These are phyloP conservation scores for Globisporangium abappressorium DNA, from an alignment of 352 stramenopile genomes.

Conservation along the genomic window DNA sequence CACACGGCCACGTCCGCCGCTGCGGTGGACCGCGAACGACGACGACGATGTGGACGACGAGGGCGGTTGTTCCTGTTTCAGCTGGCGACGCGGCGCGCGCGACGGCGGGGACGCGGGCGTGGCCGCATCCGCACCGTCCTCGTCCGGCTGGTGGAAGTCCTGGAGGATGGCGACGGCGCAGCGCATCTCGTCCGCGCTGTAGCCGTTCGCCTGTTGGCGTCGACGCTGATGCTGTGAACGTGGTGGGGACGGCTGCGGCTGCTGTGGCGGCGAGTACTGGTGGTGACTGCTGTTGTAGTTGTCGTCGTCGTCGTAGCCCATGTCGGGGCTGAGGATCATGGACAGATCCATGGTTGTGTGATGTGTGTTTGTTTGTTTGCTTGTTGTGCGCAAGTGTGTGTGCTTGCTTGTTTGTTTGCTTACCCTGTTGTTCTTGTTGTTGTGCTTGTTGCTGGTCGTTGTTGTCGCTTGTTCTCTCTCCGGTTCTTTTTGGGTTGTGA, in stretches of 20 bases:
- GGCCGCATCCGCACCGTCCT: not conserved
- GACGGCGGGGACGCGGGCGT: not conserved
- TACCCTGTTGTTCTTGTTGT: not conserved
- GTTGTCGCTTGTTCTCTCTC: slow-evolving; percentile 9
- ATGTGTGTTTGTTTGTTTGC: slow-evolving; percentile 8
- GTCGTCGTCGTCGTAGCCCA: slow-evolving; percentile 28
- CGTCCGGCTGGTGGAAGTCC: slow-evolving; percentile 43
- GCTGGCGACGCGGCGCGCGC: not conserved
- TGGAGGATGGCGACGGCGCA: slow-evolving; percentile 63
- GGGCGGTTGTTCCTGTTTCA: not conserved
- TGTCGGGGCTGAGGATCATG: slow-evolving; percentile 44
- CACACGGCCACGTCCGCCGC: not conserved
- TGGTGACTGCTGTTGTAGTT: slow-evolving; percentile 7
- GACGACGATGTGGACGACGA: not conserved
- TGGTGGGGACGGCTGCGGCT: not conserved
- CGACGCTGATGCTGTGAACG: not conserved
- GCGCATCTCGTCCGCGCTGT: slow-evolving; percentile 52
- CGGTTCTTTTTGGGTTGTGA: slow-evolving; percentile 18
- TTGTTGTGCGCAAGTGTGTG: slow-evolving; percentile 6
- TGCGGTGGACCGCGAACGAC: not conserved
- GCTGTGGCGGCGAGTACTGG: slow-evolving; percentile 1
- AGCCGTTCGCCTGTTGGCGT: slow-evolving; percentile 16
- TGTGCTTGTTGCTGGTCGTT: not conserved
- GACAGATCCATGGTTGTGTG: slow-evolving; percentile 42
- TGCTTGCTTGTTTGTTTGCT: slow-evolving; percentile 10